Conservation (phyloP, 2,329 filamentous ascomycete species). For the Zymoseptoria ardabiliae region DNA sequence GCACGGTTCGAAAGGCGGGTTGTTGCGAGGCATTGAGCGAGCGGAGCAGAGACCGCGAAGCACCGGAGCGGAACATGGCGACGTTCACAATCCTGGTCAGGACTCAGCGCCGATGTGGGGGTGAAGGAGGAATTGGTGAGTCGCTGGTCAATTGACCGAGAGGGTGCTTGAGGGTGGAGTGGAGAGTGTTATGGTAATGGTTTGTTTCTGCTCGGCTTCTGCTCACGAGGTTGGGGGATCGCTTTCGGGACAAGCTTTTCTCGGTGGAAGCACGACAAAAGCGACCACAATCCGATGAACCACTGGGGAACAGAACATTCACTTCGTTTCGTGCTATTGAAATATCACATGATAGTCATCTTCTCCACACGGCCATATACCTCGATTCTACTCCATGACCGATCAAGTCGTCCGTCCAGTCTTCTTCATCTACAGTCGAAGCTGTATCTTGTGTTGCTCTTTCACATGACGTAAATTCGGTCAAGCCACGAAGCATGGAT, state of each 20-base stretch:
- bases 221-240: not conserved
- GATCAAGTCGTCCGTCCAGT: too few species aligned
- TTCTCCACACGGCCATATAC: not conserved
- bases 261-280: not conserved
- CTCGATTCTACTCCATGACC: not conserved
- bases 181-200: not conserved
- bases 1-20: slow-evolving; percentile 16
- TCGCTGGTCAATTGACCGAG: not conserved
- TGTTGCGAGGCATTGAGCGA: slow-evolving; percentile 27
- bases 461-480: not conserved
- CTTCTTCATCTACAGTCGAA: not conserved
- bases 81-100: not conserved
- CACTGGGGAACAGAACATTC: not conserved
- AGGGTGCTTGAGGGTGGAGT: not conserved
- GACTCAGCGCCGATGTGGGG: not conserved
- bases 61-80: slow-evolving; percentile 39
- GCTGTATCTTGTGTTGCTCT: not conserved
- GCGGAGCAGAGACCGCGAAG: slow-evolving; percentile 35
- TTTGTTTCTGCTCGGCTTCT: not conserved
- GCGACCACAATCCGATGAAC: not conserved
- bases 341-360: not conserved
- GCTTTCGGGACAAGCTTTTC: not conserved
- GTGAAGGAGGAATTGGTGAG: not conserved
- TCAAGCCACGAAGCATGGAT: not conserved
- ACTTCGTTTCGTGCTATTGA: not conserved